Base-by-base conservation (phyloP, 2,329 filamentous ascomycete species). In the Talaromyces sp. region DNA sequence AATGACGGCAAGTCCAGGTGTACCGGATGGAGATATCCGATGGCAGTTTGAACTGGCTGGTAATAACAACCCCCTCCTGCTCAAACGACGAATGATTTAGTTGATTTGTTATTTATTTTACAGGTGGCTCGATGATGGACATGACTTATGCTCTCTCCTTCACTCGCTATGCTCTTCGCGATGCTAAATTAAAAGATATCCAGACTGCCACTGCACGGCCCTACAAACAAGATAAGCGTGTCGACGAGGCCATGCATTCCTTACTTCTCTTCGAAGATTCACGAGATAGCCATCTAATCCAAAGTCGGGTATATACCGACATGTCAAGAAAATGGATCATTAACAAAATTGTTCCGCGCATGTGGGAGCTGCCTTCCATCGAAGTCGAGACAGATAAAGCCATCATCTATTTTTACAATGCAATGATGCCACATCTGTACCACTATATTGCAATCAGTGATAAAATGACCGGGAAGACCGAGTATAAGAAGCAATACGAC, bases 91-190 rank as follows among this genome's bases (percentile, higher is more conserved):
- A 51, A n/a, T 23, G 47, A 12, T 36, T 36, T 36, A 36, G 12
- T 36, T 8, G 12, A 27, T 10, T 18, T 33, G 12, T 16, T 12
- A 6, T 8, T 47, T 23, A 54, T 55, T 23, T 23, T 23, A 23
- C 23, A 59, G 75, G 77, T 8, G 76, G 77, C 34, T 71, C 72
- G 2, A 63, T 72, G 44, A 76, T 79, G 74, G 77, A 78, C 57
- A 69, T 76, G 63, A 71, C 75, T 0, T 76, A 79, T 62, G 70
- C 72, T 0, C 63, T 75, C 3, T 70, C 68, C 2, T 72, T 72
- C 53, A 74, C 73, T 4, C 69, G 73, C 56, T 78, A 63, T 67
- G 71, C 65, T 7, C 65, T 65, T n/a, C 70, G 63, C 65, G 73
- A 64, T n/a, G 67, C 16, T 66, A 57, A 55, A 0, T 73, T 66